Evolutionary conservation across 257 asterid species (phyloP), one percentile per base, ranked within the genome.

Genomic region (Nicotiana undulata): DNA sequence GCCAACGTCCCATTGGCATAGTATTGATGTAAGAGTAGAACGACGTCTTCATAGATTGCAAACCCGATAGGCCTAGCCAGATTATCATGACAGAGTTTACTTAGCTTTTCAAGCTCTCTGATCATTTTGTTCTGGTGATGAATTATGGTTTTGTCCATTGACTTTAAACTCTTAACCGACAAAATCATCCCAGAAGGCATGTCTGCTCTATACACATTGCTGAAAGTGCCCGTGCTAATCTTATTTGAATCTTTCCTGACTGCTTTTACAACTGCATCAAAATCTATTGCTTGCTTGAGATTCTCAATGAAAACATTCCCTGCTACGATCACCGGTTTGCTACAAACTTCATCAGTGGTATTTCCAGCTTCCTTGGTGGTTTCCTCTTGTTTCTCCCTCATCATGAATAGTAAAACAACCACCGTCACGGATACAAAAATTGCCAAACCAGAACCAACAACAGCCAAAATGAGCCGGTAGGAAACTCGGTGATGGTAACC

Each of bases 161-260:
- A 92, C 82, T 86, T 91, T 65, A 96, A 92, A 79, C 85, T 91
- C 78, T 96, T 88, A 17, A 94, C 99, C 0, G 93, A 94, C 37
- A 94, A 68, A 59, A 84, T 84, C 92, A 94, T 86, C 70, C 99
- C 98, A 0, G 98, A 94, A 26, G 99, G 98, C 99, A 96, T 94
- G 46, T 94, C 98, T 7, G 98, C 99, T 88, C 85, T 91, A 83
- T 90, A 91, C 17, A 96, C 94, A 15, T 89, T 66, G 85, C 99
- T 96, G 79, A 96, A 96, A 7, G 99, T 96, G 49, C 98, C 98
- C 20, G 79, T 46, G 78, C 90, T 88, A 77, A 96, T 88, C 88
- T 87, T 88, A 76, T 93, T 94, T 4, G 97, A 85, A 9, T 96
- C 99, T 83, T 96, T 91, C 88, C 88, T 60, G 10, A 91, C 89